These are phyloP conservation scores for Bipolaris oryzae DNA, from an alignment of 2,329 filamentous ascomycete genomes.

Conservation along the genomic window DNA sequence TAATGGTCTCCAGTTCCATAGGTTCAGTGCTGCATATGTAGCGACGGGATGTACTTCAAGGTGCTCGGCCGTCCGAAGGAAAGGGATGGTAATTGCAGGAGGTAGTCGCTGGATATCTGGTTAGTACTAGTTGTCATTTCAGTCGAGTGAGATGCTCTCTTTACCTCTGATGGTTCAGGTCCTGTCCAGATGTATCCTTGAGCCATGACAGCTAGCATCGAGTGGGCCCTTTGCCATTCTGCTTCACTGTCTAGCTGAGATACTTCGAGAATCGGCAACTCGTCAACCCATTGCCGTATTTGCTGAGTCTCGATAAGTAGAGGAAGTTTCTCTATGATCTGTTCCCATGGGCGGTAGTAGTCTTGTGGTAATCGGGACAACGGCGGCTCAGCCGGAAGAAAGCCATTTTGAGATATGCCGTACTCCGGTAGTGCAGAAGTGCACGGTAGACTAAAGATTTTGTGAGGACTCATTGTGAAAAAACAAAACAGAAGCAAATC, in stretches of 20 bases:
- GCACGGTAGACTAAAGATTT: conserved; percentile 30
- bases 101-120: conserved; percentile 31
- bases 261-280: conserved; percentile 75
- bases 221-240: conserved; percentile 83
- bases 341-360: conserved; percentile 90
- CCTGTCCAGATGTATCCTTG: conserved; percentile 85
- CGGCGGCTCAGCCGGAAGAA: conserved; percentile 76
- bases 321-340: conserved; percentile 76
- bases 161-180: conserved; percentile 69
- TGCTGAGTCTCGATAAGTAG: conserved; percentile 75
- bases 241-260: conserved; percentile 73
- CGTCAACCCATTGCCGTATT: conserved; percentile 72
- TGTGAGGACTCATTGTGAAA: conserved; percentile 39
- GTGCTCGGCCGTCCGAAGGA: conserved; percentile 35
- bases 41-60: conserved; percentile 44
- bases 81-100: conserved; percentile 38
- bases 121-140: conserved; percentile 12
- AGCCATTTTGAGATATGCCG: conserved; percentile 78
- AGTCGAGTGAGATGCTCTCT: neutral
- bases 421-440: conserved; percentile 67
- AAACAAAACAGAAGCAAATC: neutral
- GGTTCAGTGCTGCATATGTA: conserved; percentile 43
- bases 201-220: conserved; percentile 72
- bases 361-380: conserved; percentile 75
- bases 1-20: conserved; percentile 44